These are phyloP conservation scores for Agrocybe praecox DNA, from an alignment of 768 basidiomycete species.

Conservation along the genomic window DNA sequence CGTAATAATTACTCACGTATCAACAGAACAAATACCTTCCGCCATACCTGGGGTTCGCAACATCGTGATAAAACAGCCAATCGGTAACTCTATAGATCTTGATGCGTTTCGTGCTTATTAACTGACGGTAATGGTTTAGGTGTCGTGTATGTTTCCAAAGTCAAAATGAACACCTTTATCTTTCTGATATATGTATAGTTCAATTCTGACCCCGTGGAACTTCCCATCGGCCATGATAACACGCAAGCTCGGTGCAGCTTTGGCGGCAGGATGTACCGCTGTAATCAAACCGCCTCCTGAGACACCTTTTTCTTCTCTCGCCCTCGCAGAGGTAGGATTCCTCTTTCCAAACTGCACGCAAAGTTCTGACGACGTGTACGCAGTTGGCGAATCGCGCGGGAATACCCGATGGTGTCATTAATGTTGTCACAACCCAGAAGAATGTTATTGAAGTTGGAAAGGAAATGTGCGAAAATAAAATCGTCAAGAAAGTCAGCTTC, in stretches of 20 bases:
- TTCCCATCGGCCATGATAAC: conserved; percentile 96
- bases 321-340: conserved; percentile 78
- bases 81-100: conserved; percentile 49
- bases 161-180: not conserved
- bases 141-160: conserved; percentile 38
- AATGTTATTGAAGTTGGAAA: conserved; percentile 87
- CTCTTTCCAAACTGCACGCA: not conserved
- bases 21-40: conserved; percentile 80
- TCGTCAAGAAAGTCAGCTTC: conserved; percentile 88
- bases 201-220: conserved; percentile 87
- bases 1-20: not conserved
- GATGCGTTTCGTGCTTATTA: not conserved
- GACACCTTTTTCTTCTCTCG: conserved; percentile 91
- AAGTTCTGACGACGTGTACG: not conserved
- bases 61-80: conserved; percentile 91
- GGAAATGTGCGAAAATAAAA: conserved; percentile 90
- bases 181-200: conserved; percentile 40
- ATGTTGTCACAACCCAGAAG: conserved; percentile 87
- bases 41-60: conserved; percentile 71
- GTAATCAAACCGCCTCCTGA: conserved; percentile 96
- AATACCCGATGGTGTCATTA: conserved; percentile 92
- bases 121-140: conserved; percentile 18
- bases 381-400: conserved; percentile 89
- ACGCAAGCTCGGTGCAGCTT: conserved; percentile 85
- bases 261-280: conserved; percentile 95